phyloP scores from a whole-genome alignment of 495 filamentous ascomycete genomes.

The Neurospora sp. region DNA sequence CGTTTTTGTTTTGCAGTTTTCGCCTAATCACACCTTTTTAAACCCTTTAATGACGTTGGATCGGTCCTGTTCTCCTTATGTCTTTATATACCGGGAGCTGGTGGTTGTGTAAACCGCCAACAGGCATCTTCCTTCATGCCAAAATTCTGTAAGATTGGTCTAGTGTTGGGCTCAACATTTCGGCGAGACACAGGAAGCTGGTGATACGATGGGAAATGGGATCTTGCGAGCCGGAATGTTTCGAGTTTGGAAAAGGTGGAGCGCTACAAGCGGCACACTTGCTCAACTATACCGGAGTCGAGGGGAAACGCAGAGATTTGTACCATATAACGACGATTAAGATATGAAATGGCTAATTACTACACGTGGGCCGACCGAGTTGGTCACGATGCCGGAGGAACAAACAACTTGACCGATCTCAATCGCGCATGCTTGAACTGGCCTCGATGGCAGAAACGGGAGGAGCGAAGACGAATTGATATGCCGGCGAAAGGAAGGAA shows the following conservation, averaged over 20 bases:
- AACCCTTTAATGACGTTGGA: neutral
- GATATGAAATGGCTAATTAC: neutral
- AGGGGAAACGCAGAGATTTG: neutral
- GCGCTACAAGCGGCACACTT: neutral
- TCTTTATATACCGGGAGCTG: neutral
- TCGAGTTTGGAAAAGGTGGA: neutral
- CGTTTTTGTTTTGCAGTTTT: conserved; percentile 1
- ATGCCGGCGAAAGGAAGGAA: neutral
- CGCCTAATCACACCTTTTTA: neutral
- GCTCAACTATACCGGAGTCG: neutral
- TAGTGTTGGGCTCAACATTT: neutral
- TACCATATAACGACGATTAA: neutral
- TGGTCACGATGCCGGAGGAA: neutral
- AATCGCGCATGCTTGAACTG: neutral
- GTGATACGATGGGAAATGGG: neutral
- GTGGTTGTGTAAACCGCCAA: neutral
- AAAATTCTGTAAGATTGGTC: conserved; percentile 5
- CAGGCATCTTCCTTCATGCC: neutral
- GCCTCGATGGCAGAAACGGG: neutral
- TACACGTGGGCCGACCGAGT: neutral
- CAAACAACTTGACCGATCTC: neutral
- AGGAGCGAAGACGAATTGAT: neutral
- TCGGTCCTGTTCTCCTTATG: neutral
- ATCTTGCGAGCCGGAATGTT: neutral
- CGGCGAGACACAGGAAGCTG: neutral